These are phyloP conservation scores for Candida argentea DNA, from an alignment of 805 yeast species.

Conservation along the genomic window DNA sequence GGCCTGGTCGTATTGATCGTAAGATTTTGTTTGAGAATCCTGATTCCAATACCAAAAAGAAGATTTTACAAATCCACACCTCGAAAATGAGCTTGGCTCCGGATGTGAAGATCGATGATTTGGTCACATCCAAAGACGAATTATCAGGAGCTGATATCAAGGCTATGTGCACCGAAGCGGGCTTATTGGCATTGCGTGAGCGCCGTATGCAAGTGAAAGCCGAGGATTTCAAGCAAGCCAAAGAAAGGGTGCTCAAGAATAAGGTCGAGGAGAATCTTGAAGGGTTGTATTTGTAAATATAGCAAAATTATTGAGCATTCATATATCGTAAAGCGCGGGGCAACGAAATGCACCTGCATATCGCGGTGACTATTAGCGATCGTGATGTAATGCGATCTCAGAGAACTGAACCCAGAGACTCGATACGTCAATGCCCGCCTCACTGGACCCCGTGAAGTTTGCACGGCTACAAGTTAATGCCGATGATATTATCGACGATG, in stretches of 20 bases:
- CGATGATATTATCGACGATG: conserved; percentile 41
- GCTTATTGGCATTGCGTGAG: conserved; percentile 88
- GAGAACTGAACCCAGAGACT: no score
- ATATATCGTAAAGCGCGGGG: background rate
- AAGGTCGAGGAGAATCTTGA: conserved; percentile 94
- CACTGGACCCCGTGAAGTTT: no score
- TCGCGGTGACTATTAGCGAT: background rate
- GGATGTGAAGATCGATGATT: conserved; percentile 82
- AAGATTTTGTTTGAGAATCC: conserved; percentile 95
- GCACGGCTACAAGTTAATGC: conserved; percentile 74
- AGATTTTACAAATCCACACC: conserved; percentile 86
- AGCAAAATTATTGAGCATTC: background rate
- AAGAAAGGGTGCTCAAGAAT: conserved; percentile 91
- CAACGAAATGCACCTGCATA: background rate
- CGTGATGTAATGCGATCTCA: conserved; percentile 1
- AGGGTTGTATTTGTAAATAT: conserved; percentile 70
- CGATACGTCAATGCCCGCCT: no score
- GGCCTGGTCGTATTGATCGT: conserved; percentile 97
- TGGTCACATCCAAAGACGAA: conserved; percentile 86
- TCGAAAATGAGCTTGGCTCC: conserved; percentile 83
- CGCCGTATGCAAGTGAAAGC: conserved; percentile 97
- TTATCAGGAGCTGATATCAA: conserved; percentile 96
- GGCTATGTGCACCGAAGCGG: conserved; percentile 97
- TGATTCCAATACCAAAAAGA: conserved; percentile 84
- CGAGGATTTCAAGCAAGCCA: conserved; percentile 85